Conservation (phyloP, 179 eudicot genomes). For the Beta lomatogona region DNA sequence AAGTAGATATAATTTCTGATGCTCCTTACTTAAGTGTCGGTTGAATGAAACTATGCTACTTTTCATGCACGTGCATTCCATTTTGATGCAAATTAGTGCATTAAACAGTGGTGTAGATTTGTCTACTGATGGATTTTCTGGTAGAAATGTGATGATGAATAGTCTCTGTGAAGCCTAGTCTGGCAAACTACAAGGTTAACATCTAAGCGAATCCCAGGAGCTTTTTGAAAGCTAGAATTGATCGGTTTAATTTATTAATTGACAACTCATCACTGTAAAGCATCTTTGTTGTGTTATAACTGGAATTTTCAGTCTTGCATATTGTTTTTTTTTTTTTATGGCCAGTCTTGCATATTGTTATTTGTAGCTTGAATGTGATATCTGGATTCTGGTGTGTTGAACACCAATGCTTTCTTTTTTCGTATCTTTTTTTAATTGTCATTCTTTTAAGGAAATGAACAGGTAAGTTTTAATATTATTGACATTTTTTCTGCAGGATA, state of each 20-base stretch:
- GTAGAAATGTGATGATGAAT: neutral
- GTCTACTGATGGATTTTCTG: neutral
- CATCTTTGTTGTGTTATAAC: neutral
- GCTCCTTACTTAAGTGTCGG: neutral
- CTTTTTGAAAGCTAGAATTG: neutral
- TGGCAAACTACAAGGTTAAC: neutral
- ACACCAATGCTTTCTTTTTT: neutral
- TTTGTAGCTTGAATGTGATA: constrained; percentile 6
- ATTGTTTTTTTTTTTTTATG: no score
- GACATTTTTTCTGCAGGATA: neutral
- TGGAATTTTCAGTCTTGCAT: neutral
- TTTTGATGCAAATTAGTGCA: neutral
- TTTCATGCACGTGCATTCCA: neutral
- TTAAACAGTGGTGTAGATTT: neutral
- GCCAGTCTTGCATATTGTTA: neutral
- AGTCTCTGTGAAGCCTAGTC: neutral
- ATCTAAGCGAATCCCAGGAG: neutral
- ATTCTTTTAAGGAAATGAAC: constrained; percentile 6
- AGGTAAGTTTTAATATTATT: neutral
- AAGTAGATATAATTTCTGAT: neutral
- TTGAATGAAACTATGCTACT: neutral
- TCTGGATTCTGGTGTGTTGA: neutral
- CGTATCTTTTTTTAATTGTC: neutral
- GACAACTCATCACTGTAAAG: neutral
- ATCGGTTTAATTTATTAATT: neutral